Evolutionary conservation across 805 yeast genomes (phyloP), one percentile per base, ranked within the genome.

Genomic region (Yueomyces sp.): DNA sequence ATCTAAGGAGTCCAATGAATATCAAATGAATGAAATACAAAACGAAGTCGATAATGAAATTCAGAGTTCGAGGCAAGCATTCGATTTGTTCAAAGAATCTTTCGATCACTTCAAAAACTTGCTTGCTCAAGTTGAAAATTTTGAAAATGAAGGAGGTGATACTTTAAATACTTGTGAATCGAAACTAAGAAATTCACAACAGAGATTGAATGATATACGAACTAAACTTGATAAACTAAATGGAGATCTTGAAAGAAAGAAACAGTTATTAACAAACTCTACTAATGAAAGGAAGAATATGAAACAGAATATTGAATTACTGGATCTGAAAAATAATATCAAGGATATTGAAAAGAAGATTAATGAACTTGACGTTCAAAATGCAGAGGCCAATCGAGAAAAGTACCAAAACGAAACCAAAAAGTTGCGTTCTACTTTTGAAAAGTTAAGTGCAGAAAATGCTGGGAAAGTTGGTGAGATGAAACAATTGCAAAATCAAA

Each of bases 381-480:
- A 76, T 46, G 85, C 96, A 0, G 79, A 77, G 45, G 62, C 63
- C 2, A 73, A 77, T 46, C 69, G 81, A 49, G 75, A 73, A 2
- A 68, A 70, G 49, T 86, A 81, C 55, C 81, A 83, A 51, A 62
- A 67, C 8, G 72, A 74, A 45, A 72, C 87, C 2, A 59, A 63
- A 38, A 52, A 57, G n/a, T 62, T 87, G 34, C 64, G 72, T 44
- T 64, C 66, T 12, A 56, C 64, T 36, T 75, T 77, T 43, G 70
- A 83, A 12, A 62, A 62, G 3, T 58, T 83, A 38, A 81, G 78
- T 47, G 71, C 87, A 1, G 68, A 67, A 42, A 77, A 83, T 52
- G 83, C 94, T 3, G 79, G 86, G 9, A 82, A 80, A 51, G 60
- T 77, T 27, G 99, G 98, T 26, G 97, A 90, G 59, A 73, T 85